phyloP scores from a whole-genome alignment of 2,329 filamentous ascomycete genomes.

The Helotiales sp. region DNA sequence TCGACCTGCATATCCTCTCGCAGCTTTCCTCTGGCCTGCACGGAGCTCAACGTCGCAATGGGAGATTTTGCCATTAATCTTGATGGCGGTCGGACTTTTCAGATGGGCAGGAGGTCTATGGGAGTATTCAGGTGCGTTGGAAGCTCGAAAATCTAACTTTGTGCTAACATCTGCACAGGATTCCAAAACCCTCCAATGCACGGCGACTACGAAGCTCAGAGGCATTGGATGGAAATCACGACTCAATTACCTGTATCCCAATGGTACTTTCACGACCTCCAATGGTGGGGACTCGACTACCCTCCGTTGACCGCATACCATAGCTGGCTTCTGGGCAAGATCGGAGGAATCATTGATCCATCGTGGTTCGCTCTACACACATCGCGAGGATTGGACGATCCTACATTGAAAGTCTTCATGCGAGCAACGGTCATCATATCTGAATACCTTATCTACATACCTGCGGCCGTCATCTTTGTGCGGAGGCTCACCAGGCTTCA shows the following conservation, averaged over 20 bases:
- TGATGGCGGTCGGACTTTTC: constrained; percentile 90
- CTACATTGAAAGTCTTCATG: constrained; percentile 90
- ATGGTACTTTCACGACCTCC: constrained; percentile 96
- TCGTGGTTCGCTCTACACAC: constrained; percentile 84
- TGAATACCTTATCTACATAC: constrained; percentile 87
- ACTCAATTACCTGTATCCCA: constrained; percentile 84
- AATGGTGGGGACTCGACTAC: constrained; percentile 98
- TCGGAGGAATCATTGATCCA: constrained; percentile 77
- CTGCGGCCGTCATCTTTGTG: constrained; percentile 81
- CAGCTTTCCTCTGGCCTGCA: constrained; percentile 92
- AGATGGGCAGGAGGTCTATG: constrained; percentile 90
- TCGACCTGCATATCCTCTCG: constrained; percentile 81
- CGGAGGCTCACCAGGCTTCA: constrained; percentile 76
- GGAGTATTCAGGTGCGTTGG: constrained; percentile 81
- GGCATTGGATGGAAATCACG: constrained; percentile 99
- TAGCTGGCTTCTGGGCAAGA: constrained; percentile 89
- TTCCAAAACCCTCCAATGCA: constrained; percentile 84
- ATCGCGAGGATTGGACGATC: constrained; percentile 80
- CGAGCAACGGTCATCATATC: constrained; percentile 86
- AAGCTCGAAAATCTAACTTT: not conserved
- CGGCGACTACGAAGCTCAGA: constrained; percentile 95
- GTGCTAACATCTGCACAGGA: constrained; percentile 49
- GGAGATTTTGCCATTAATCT: constrained; percentile 81
- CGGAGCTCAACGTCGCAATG: constrained; percentile 85
- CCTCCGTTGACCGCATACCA: constrained; percentile 97